Evolutionary conservation across 2,329 filamentous ascomycete species (phyloP), one percentile per base, ranked within the genome.

Genomic region (Apiospora koreana): DNA sequence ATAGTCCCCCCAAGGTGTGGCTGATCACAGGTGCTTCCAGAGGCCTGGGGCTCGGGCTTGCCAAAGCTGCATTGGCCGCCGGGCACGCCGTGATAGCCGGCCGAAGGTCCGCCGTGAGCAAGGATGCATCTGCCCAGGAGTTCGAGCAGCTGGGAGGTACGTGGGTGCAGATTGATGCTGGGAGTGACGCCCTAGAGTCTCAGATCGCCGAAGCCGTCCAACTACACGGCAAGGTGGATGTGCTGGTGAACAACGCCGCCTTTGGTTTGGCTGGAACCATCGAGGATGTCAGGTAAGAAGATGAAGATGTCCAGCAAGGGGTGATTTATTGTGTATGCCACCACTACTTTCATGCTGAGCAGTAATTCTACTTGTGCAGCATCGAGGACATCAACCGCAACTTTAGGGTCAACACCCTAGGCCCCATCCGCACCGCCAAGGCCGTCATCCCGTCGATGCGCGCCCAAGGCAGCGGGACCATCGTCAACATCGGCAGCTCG

Each of bases 401-500:
- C 67, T 77, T 77, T 69, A 73, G 71, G 25, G 76, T 75, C 21
- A 77, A 77, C 67, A 65, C 76, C 66, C n/a, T 75, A 48, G 75
- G 76, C 12, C 69, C 74, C 25, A 46, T 77, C 9, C 75, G 76
- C n/a, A 74, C 76, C 1, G 74, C 75, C 68, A 71, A 75, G 48
- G 74, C 73, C 0, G 72, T 75, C 0, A 46, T 78, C 16, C 77
- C 77, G 3, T 75, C 76, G 16, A 78, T 78, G 76, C 73, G 77
- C 31, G 50, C 73, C 38, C 74, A 70, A 16, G 73, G 73, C 23
- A 69, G 74, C n/a, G 77, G 76, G 14, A 77, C 76, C n/a, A 78
- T 78, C 50, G 73, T 78, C 65, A 77, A 77, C 54, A 71, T 78
- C 41, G 73, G 75, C 68, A 77, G 76, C 66, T 50, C 73, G 2